A percentile compares a stretch with the other conserved stretches of the same genome.
phyloP scores from a whole-genome alignment of 805 yeast species.

The Dipodascopsis uninucleata region DNA sequence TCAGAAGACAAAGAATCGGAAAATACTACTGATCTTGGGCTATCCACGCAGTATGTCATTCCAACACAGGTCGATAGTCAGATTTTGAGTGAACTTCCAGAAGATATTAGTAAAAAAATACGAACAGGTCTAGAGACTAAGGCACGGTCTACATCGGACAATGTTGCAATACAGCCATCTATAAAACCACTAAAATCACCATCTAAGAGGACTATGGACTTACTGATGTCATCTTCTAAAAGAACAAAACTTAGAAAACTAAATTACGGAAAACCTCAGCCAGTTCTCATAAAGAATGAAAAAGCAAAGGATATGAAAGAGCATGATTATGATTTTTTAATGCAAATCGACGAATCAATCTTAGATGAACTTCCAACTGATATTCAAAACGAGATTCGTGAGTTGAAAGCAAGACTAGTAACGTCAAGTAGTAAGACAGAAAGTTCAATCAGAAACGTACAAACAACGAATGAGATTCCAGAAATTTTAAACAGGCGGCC shows the following conservation, averaged over 20 bases:
- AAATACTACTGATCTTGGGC: not conserved
- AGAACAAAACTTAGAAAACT: no score
- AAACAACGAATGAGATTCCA: conserved; percentile 30
- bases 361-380: not conserved
- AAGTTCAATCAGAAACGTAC: not conserved
- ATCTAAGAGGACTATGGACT: no score
- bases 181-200: no score
- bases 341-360: not conserved
- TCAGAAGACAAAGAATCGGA: no score
- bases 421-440: not conserved
- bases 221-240: no score
- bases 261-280: no score
- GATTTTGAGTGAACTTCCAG: conserved; percentile 32
- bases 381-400: not conserved
- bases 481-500: not conserved
- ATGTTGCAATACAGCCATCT: no score
- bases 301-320: not conserved
- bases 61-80: conserved; percentile 36
- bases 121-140: not conserved
- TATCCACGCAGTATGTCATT: conserved; percentile 29
- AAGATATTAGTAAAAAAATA: conserved; percentile 14
- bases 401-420: not conserved
- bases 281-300: not conserved
- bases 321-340: not conserved
- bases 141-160: no score